phyloP scores from a whole-genome alignment of 106 monocot species.

The Apostasia ramifera region DNA sequence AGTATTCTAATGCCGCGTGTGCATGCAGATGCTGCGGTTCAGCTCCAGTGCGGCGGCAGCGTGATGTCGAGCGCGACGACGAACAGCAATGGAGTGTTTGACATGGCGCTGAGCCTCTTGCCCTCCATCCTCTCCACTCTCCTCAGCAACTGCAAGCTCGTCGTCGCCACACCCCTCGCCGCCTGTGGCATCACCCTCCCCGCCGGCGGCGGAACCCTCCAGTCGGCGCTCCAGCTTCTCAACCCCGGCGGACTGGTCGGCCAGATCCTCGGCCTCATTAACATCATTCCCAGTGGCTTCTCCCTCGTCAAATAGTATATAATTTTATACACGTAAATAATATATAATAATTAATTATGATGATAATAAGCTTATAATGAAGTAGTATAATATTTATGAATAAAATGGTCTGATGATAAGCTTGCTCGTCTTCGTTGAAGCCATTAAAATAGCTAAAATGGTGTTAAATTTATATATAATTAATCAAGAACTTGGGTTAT shows the following conservation, averaged over 20 bases:
- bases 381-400: no score
- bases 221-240: conserved; percentile 14
- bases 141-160: conserved; percentile 29
- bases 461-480: no score
- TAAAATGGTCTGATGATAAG: no score
- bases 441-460: no score
- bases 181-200: conserved; percentile 17
- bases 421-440: no score
- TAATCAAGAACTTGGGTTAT: no score
- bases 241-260: conserved; percentile 1
- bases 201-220: background rate
- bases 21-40: conserved; percentile 42
- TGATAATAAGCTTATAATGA: no score
- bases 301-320: background rate
- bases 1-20: no score
- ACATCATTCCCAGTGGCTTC: conserved; percentile 11
- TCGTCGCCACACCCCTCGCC: conserved; percentile 37
- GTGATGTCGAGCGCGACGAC: conserved; percentile 31
- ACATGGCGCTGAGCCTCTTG: conserved; percentile 19
- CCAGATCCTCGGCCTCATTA: background rate
- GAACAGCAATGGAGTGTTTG: conserved; percentile 28
- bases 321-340: no score
- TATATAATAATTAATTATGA: no score
- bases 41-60: conserved; percentile 32
- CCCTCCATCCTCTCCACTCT: conserved; percentile 29